Percentiles rank a stretch among this genome's conserved stretches.
Conservation (phyloP, 768 basidiomycete species). For the Holtermanniella nyarrowii region DNA sequence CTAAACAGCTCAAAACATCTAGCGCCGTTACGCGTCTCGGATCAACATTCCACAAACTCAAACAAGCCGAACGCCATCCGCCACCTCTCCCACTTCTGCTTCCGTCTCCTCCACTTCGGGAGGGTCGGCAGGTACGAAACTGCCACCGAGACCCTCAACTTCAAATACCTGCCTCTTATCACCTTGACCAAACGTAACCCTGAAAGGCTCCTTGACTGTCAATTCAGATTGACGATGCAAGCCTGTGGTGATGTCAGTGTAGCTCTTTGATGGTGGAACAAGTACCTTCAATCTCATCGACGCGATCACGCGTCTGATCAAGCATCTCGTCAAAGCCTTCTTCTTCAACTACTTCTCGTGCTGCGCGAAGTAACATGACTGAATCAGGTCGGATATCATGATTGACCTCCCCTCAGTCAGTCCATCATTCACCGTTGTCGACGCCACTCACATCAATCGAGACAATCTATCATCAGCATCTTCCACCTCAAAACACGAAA, state of each 20-base stretch:
- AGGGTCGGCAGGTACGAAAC: conserved; percentile 50
- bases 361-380: conserved; percentile 62
- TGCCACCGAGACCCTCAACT: conserved; percentile 44
- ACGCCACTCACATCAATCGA: conserved; percentile 57
- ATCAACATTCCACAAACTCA: no score
- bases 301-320: conserved; percentile 59
- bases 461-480: conserved; percentile 48
- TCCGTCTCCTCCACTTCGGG: no score
- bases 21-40: no score
- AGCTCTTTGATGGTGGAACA: neutral
- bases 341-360: conserved; percentile 58
- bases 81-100: no score
- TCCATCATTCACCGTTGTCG: neutral
- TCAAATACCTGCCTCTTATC: conserved; percentile 22
- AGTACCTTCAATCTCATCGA: conserved; percentile 73
- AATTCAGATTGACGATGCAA: conserved; percentile 38
- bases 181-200: conserved; percentile 24
- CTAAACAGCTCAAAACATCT: no score
- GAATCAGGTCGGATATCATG: conserved; percentile 74
- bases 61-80: no score
- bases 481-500: neutral
- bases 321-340: conserved; percentile 71
- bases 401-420: conserved; percentile 46
- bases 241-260: conserved; percentile 11
- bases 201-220: conserved; percentile 39